These are phyloP conservation scores for Sophora flavescens DNA, from an alignment of 306 rosid species.

Conservation along the genomic window DNA sequence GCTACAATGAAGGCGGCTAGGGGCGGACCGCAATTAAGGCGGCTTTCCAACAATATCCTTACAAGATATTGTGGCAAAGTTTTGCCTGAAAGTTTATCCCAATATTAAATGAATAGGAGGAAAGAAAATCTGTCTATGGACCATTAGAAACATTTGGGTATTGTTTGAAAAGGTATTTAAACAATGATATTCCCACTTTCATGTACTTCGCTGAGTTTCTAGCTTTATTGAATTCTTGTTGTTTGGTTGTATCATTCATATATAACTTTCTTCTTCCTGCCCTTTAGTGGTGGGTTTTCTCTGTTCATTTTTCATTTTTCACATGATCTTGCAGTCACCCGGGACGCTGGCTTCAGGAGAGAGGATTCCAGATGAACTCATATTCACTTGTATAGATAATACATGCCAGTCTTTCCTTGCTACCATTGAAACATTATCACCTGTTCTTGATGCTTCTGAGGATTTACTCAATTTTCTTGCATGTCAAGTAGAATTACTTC, in stretches of 20 bases:
- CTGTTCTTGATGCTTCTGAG: constrained; percentile 62
- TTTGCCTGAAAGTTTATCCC: constrained; percentile 22
- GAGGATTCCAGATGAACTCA: constrained; percentile 58
- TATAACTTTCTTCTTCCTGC: constrained; percentile 17
- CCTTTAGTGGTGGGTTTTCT: constrained; percentile 26
- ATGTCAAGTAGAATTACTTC: constrained; percentile 75
- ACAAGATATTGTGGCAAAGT: neutral
- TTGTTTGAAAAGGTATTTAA: constrained; percentile 31
- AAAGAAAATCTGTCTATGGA: constrained; percentile 25
- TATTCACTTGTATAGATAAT: constrained; percentile 64
- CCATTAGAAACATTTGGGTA: constrained; percentile 9
- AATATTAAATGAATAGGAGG: neutral
- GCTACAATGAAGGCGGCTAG: too few species aligned
- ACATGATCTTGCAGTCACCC: constrained; percentile 61
- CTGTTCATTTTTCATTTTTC: constrained; percentile 39
- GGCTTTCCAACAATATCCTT: too few species aligned
- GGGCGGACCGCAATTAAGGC: too few species aligned
- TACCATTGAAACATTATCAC: constrained; percentile 68
- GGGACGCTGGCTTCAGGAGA: constrained; percentile 50
- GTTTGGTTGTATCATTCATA: constrained; percentile 28
- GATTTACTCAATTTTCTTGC: constrained; percentile 71
- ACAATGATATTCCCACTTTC: constrained; percentile 37
- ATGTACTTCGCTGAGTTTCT: constrained; percentile 34
- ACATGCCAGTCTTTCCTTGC: constrained; percentile 68
- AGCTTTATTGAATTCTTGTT: constrained; percentile 22